A percentile compares a stretch with the other conserved stretches of the same genome.
Evolutionary conservation across 805 yeast species (phyloP).

Genomic region (Ogataea degrootiae): DNA sequence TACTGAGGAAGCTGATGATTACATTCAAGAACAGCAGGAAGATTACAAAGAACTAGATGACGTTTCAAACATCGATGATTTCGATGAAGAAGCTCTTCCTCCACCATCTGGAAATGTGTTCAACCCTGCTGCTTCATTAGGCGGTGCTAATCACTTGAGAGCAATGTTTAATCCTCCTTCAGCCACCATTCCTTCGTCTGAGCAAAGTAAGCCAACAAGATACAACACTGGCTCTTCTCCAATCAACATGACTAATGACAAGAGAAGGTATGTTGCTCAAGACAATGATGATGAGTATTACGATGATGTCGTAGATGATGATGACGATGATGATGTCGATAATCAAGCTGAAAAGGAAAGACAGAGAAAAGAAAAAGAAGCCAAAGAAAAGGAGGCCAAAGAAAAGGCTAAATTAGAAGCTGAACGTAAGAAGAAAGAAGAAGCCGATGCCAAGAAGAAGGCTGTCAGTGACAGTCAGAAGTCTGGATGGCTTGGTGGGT

Average conservation of each 20-base stretch:
- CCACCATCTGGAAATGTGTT: conserved; percentile 16
- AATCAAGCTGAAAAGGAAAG: conserved; percentile 36
- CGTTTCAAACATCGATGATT: neutral
- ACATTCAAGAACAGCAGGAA: neutral
- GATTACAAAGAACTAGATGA: neutral
- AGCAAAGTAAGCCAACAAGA: neutral
- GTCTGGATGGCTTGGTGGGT: conserved; percentile 65
- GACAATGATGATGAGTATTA: conserved; percentile 27
- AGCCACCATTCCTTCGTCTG: conserved; percentile 1
- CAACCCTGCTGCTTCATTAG: conserved; percentile 15
- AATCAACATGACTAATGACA: conserved; percentile 21
- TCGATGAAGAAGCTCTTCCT: conserved; percentile 12
- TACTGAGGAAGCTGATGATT: conserved; percentile 4
- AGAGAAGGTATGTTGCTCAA: conserved; percentile 24
- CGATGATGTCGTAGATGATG: conserved; percentile 29
- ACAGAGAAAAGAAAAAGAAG: conserved; percentile 23
- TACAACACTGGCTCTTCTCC: conserved; percentile 11
- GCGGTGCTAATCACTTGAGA: conserved; percentile 18
- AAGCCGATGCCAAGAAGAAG: conserved; percentile 11
- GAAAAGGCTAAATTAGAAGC: conserved; percentile 16
- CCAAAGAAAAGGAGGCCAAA: conserved; percentile 27
- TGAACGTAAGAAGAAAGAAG: conserved; percentile 14
- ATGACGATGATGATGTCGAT: conserved; percentile 42
- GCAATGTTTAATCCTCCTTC: conserved; percentile 28
- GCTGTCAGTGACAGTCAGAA: conserved; percentile 28